A percentile compares a stretch with the other conserved stretches of the same genome.
Evolutionary conservation across 352 stramenopile genomes (phyloP).

Genomic region (Globisporangium polare): DNA sequence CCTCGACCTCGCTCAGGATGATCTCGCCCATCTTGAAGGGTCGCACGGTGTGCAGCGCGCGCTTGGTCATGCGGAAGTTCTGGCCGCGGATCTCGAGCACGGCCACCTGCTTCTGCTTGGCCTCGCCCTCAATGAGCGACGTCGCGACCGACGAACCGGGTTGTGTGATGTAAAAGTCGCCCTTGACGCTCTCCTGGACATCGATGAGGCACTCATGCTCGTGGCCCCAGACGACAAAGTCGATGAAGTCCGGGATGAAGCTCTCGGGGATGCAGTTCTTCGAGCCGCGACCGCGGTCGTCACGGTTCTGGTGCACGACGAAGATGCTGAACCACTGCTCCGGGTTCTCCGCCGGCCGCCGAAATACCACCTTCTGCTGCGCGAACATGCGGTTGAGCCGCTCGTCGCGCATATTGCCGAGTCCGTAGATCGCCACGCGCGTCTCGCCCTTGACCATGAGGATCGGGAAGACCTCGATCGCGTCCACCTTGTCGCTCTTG

Average conservation of each 20-base stretch:
- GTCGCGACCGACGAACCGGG: slow-evolving; percentile 96
- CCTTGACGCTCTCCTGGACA: slow-evolving; percentile 91
- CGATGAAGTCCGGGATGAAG: slow-evolving; percentile 99
- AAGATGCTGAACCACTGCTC: slow-evolving; percentile 98
- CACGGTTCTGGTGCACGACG: slow-evolving; percentile 98
- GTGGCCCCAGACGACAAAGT: slow-evolving; percentile 97
- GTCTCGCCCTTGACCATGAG: slow-evolving; percentile 95
- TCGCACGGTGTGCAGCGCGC: slow-evolving; percentile 88
- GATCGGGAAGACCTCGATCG: slow-evolving; percentile 94
- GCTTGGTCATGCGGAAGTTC: slow-evolving; percentile 87
- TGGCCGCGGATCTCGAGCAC: slow-evolving; percentile 87
- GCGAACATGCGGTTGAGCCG: slow-evolving; percentile 97
- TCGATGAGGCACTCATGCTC: slow-evolving; percentile 98
- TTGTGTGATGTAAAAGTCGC: slow-evolving; percentile 96
- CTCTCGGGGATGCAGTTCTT: slow-evolving; percentile 98
- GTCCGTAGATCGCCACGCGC: slow-evolving; percentile 96
- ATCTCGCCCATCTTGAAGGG: slow-evolving; percentile 94
- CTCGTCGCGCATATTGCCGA: slow-evolving; percentile 98
- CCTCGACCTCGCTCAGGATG: slow-evolving; percentile 75
- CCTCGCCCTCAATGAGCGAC: slow-evolving; percentile 89
- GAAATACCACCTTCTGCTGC: slow-evolving; percentile 94
- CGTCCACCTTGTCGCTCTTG: slow-evolving; percentile 89
- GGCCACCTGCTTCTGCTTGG: slow-evolving; percentile 80
- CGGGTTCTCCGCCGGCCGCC: slow-evolving; percentile 71
- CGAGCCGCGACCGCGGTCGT: slow-evolving; percentile 84